Evolutionary conservation across 2,329 filamentous ascomycete genomes (phyloP).

Genomic region (Metarhizium sp.): DNA sequence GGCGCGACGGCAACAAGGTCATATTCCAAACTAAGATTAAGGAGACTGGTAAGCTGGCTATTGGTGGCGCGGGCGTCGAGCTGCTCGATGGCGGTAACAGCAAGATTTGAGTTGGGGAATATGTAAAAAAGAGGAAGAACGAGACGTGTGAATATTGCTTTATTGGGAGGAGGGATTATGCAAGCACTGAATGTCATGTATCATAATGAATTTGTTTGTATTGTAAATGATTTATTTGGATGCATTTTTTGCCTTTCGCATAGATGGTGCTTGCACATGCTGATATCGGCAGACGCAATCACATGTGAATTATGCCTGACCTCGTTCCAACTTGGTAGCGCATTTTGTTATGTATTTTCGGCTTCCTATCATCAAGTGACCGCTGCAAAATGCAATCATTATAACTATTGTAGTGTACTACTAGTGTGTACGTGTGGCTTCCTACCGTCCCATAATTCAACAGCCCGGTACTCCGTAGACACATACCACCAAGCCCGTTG

Average conservation of each 20-base stretch:
- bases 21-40: slow-evolving; percentile 83
- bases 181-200: slow-evolving; percentile 1
- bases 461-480: not conserved
- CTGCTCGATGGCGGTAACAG: slow-evolving; percentile 35
- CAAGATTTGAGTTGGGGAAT: slow-evolving; percentile 15
- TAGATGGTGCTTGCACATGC: not conserved
- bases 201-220: slow-evolving; percentile 5
- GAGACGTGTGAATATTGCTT: not conserved
- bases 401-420: too few relatives aligned
- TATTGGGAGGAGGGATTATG: not conserved
- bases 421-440: not conserved
- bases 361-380: not conserved
- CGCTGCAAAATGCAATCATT: not conserved
- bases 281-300: too few relatives aligned
- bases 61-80: slow-evolving; percentile 73
- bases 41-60: slow-evolving; percentile 85
- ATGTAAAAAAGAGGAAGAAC: not conserved
- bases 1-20: slow-evolving; percentile 73
- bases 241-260: not conserved
- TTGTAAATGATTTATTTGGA: not conserved
- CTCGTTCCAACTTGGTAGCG: too few relatives aligned
- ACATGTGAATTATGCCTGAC: too few relatives aligned
- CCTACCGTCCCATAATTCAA: not conserved
- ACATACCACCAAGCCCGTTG: not conserved
- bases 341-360: not conserved